These are phyloP conservation scores for Penicillium bovifimosum DNA, from an alignment of 495 filamentous ascomycete genomes.

Conservation along the genomic window DNA sequence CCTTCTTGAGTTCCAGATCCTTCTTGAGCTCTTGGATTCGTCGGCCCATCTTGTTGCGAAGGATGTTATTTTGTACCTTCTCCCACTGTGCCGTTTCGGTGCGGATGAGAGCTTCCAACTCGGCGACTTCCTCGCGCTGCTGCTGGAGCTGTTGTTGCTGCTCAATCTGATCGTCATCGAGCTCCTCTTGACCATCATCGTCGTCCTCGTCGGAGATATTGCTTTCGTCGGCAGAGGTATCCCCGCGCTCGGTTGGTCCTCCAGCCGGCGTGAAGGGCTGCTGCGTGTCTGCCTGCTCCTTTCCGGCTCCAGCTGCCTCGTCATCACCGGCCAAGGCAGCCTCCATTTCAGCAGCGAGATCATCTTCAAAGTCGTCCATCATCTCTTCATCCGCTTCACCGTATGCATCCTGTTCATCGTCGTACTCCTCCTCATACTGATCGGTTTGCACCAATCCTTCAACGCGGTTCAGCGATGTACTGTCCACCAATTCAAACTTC, in stretches of 20 bases:
- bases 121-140: constrained; percentile 45
- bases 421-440: constrained; percentile 46
- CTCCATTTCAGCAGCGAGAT: constrained; percentile 50
- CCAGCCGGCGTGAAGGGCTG: constrained; percentile 37
- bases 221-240: constrained; percentile 43
- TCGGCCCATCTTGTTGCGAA: constrained; percentile 47
- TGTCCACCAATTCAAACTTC: constrained; percentile 61
- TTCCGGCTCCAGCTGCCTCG: constrained; percentile 11
- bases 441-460: constrained; percentile 39
- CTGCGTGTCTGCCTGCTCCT: constrained; percentile 29
- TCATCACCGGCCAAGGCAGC: constrained; percentile 49
- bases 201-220: constrained; percentile 58
- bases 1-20: constrained; percentile 46
- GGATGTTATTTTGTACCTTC: constrained; percentile 38
- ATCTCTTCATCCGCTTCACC: constrained; percentile 45
- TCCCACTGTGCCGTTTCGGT: constrained; percentile 41
- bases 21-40: constrained; percentile 44
- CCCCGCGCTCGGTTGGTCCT: constrained; percentile 9
- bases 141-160: constrained; percentile 44
- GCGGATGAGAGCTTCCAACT: constrained; percentile 44
- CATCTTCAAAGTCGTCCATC: constrained; percentile 58
- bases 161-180: constrained; percentile 50
- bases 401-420: constrained; percentile 53
- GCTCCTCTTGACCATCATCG: constrained; percentile 54
- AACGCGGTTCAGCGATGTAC: constrained; percentile 45